These are phyloP conservation scores for Syzygium aromaticum DNA, from an alignment of 345 rosid genomes.

Conservation along the genomic window DNA sequence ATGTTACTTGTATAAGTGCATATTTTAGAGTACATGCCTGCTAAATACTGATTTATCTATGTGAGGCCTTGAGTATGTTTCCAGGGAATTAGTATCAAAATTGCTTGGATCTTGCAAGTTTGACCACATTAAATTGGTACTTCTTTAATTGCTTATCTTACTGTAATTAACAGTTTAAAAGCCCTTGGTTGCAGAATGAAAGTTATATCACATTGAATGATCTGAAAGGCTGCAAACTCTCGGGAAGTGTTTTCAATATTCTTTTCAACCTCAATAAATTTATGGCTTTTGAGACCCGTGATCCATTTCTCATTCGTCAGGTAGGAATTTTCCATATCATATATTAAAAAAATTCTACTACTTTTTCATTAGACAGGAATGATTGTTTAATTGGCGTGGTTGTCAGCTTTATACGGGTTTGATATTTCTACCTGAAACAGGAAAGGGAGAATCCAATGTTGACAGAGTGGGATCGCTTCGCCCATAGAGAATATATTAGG, in stretches of 20 bases:
- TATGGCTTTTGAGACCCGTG: slow-evolving; percentile 78
- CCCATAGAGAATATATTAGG: slow-evolving; percentile 16
- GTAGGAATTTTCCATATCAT: slow-evolving; percentile 14
- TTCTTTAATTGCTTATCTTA: neutral
- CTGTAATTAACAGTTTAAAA: neutral
- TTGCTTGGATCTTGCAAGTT: neutral
- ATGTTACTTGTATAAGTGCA: neutral
- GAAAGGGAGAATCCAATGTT: slow-evolving; percentile 13
- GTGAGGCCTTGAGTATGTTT: neutral
- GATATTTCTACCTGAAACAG: neutral
- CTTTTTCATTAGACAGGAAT: neutral
- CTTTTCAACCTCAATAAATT: slow-evolving; percentile 85
- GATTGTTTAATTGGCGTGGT: neutral
- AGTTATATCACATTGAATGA: slow-evolving; percentile 58
- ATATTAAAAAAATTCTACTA: neutral
- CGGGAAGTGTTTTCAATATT: slow-evolving; percentile 74
- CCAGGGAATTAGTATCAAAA: neutral
- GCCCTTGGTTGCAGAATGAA: slow-evolving; percentile 37
- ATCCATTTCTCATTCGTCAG: slow-evolving; percentile 74
- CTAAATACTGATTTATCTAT: neutral
- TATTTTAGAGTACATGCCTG: neutral
- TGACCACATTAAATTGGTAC: neutral
- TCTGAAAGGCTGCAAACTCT: slow-evolving; percentile 57
- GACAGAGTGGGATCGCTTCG: slow-evolving; percentile 17
- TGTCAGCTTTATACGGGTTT: neutral